Percentiles rank a stretch among this genome's conserved stretches.
phyloP scores from a whole-genome alignment of 129 eudicot genomes.

The Helianthus annuus region DNA sequence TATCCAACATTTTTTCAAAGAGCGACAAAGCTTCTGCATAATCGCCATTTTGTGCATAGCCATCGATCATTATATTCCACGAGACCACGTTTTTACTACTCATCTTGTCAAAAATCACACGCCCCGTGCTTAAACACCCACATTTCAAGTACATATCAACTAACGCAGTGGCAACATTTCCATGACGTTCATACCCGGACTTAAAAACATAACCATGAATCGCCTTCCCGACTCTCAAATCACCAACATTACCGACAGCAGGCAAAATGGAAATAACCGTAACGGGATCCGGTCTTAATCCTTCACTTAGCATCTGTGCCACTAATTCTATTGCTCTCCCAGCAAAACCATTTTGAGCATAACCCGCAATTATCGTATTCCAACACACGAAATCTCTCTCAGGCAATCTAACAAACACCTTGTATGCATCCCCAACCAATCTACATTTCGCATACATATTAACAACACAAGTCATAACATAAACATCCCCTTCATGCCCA shows the following conservation, averaged over 20 bases:
- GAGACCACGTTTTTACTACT: slow-evolving; percentile 61
- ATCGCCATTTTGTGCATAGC: slow-evolving; percentile 74
- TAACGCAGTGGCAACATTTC: slow-evolving; percentile 71
- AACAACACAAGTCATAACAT: slow-evolving; percentile 76
- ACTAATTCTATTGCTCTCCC: slow-evolving; percentile 63
- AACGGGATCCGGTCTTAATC: slow-evolving; percentile 55
- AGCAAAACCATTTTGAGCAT: slow-evolving; percentile 72
- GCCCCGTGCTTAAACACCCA: slow-evolving; percentile 50
- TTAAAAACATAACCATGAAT: slow-evolving; percentile 72
- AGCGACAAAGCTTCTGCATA: slow-evolving; percentile 72
- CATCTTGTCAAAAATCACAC: slow-evolving; percentile 62
- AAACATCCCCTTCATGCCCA: slow-evolving; percentile 59
- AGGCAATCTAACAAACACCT: slow-evolving; percentile 86
- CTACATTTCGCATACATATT: slow-evolving; percentile 82
- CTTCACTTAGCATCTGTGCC: slow-evolving; percentile 54
- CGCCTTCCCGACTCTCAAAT: slow-evolving; percentile 48
- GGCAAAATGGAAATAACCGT: slow-evolving; percentile 74
- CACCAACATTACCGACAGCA: slow-evolving; percentile 55
- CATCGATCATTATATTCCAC: slow-evolving; percentile 92
- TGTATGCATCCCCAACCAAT: slow-evolving; percentile 57
- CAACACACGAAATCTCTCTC: slow-evolving; percentile 81
- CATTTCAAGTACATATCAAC: slow-evolving; percentile 84
- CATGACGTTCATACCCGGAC: slow-evolving; percentile 50
- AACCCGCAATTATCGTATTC: slow-evolving; percentile 83
- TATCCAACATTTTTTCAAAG: slow-evolving; percentile 68